Evolutionary conservation across 257 asterid species (phyloP).

Genomic region (Eustoma russellianum): DNA sequence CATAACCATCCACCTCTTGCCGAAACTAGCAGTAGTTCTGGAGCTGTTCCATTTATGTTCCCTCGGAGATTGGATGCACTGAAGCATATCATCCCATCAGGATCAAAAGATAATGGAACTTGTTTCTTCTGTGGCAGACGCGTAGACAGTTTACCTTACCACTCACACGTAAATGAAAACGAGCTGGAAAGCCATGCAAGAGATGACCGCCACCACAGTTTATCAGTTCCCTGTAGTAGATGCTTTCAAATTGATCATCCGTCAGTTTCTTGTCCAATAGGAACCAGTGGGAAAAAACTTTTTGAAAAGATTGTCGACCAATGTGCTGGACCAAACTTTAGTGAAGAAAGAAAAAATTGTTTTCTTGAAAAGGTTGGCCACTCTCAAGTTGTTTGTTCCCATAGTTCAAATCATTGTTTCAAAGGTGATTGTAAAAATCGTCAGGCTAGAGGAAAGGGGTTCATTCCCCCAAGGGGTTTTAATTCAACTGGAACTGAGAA

Average conservation of each 20-base stretch:
- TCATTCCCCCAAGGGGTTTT: constrained; percentile 11
- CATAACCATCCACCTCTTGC: constrained; percentile 12
- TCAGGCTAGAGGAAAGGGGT: constrained; percentile 12
- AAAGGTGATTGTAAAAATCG: constrained; percentile 5
- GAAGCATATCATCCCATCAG: constrained; percentile 29
- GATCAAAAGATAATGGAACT: constrained; percentile 14
- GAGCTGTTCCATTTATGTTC: constrained; percentile 48
- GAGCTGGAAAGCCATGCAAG: constrained; percentile 40
- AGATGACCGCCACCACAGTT: constrained; percentile 7
- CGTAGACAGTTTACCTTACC: constrained; percentile 42
- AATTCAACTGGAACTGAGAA: constrained; percentile 24
- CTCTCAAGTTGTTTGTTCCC: constrained; percentile 1
- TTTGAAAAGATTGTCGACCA: constrained; percentile 4
- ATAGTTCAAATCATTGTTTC: not conserved
- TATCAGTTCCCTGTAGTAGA: constrained; percentile 40
- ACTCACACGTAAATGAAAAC: constrained; percentile 31
- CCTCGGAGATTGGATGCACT: constrained; percentile 64
- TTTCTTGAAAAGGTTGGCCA: constrained; percentile 8
- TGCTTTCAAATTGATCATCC: constrained; percentile 62
- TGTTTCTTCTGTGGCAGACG: constrained; percentile 48
- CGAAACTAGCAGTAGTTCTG: constrained; percentile 27
- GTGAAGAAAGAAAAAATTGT: constrained; percentile 3
- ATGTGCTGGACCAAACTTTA: no score
- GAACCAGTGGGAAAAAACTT: constrained; percentile 14
- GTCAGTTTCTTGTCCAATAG: constrained; percentile 53